Evolutionary conservation across 2,329 filamentous ascomycete genomes (phyloP).

Genomic region (Exophiala dermatitidis): DNA sequence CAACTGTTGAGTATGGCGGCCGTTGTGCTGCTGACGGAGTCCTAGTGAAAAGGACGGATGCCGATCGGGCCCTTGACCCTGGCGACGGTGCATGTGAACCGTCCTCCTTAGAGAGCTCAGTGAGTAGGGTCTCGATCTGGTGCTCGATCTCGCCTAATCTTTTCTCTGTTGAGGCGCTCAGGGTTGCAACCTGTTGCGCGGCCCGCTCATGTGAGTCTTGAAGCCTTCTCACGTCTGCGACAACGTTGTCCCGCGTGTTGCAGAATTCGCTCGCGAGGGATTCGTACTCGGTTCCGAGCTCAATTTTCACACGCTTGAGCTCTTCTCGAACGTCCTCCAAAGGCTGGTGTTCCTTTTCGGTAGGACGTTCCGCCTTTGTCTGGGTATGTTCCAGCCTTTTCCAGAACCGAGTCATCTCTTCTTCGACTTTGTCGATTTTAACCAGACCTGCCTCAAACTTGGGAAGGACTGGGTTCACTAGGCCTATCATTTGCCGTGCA

Average conservation of each 20-base stretch:
- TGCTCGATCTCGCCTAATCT: background rate
- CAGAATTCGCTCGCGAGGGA: background rate
- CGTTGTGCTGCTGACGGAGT: background rate
- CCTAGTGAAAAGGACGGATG: background rate
- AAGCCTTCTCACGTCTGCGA: background rate
- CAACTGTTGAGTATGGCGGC: background rate
- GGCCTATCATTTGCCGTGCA: constrained; percentile 6
- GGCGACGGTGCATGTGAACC: background rate
- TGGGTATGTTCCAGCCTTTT: constrained; percentile 1
- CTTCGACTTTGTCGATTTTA: constrained; percentile 10
- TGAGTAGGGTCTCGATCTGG: background rate
- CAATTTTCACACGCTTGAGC: background rate
- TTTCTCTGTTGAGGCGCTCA: background rate
- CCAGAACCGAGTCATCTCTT: background rate
- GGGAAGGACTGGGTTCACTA: constrained; percentile 6
- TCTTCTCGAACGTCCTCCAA: background rate
- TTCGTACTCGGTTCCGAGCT: background rate
- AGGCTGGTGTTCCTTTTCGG: background rate
- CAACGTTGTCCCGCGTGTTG: background rate
- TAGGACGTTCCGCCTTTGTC: background rate
- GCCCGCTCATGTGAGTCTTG: background rate
- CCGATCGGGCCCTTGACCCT: background rate
- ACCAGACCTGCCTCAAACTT: constrained; percentile 11
- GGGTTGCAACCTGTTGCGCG: background rate
- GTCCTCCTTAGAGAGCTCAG: background rate